Base-by-base conservation (phyloP, 106 monocot species). In the Acanthochlamys bracteata region DNA sequence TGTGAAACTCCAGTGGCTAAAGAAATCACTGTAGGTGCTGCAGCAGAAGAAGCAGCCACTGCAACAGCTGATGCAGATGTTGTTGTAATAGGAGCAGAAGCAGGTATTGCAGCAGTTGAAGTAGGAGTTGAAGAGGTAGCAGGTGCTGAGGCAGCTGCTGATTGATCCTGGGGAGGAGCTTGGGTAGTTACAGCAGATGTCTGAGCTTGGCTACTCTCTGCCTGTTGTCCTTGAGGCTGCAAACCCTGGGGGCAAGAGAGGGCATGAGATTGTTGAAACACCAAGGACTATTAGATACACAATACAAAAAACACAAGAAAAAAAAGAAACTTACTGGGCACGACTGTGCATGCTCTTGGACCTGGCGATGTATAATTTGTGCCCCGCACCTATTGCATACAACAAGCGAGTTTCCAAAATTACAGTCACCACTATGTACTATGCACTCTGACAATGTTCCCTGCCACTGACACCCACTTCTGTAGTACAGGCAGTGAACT, bases 381-480 rank as follows among this genome's bases (percentile, higher is more conserved):
- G 85, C 76, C 39, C 85, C 84, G 55, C 96, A 98, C 39, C 96
- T 69, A 68, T 98, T 98, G 65, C 96, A 98, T 1, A 98, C 78
- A 51, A 98, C 91, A 70, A 85, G 87, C n/a, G 91, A 98, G 57
- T 98, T 92, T 27, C 96, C 96, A 77, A 76, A 98, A 46, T 24
- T 84, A 72, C 96, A 98, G 9, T 70, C 80, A 65, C 69, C 60
- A 53, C 91, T 79, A 53, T 98, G 96, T 33, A 67, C 70, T 53
- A 81, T 79, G 59, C 91, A 91, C 9, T 91, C 96, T 60, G 83
- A 71, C 63, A 98, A 62, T 22, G 74, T 80, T 7, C 96, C 96
- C 22, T 88, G 96, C 96, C 96, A 98, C 51, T 82, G 91, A 71
- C 96, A 98, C 7, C 84, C 84, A 72, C 91, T 91, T 58, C 91